Evolutionary conservation across 2,329 filamentous ascomycete species (phyloP).

Genomic region (Niveomyces coronatus): DNA sequence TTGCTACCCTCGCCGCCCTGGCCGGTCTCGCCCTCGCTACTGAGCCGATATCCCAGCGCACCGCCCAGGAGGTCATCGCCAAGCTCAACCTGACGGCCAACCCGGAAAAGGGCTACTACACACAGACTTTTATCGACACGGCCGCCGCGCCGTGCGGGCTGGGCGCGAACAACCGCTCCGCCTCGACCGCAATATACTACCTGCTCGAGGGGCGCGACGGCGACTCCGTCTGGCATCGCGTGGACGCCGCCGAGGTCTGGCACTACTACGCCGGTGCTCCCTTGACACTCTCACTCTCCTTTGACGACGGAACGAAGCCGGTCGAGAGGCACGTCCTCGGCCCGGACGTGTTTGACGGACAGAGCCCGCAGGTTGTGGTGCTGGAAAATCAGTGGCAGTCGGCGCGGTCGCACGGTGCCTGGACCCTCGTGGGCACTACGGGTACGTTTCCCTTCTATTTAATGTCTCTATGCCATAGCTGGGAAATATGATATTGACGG

Average conservation of each 20-base stretch:
- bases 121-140: conserved; percentile 26
- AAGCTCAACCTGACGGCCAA: conserved; percentile 32
- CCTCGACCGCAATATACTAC: conserved; percentile 43
- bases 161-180: conserved; percentile 19
- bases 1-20: no score
- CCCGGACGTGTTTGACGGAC: conserved; percentile 27
- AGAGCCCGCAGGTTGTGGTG: conserved; percentile 35
- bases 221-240: conserved; percentile 39
- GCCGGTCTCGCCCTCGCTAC: no score
- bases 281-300: conserved; percentile 33
- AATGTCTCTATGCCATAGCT: background rate
- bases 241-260: conserved; percentile 40
- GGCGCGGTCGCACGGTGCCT: conserved; percentile 31
- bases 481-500: background rate
- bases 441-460: conserved; percentile 8
- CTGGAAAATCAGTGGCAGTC: conserved; percentile 33
- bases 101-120: conserved; percentile 39
- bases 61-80: conserved; percentile 32
- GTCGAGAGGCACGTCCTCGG: conserved; percentile 23
- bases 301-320: conserved; percentile 28
- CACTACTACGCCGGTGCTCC: conserved; percentile 44
- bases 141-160: background rate
- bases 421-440: conserved; percentile 34
- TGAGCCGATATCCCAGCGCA: conserved; percentile 8
- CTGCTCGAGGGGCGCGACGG: conserved; percentile 33